These are phyloP conservation scores for Blastomyces emzantsi DNA, from an alignment of 2,329 filamentous ascomycete species.

Conservation along the genomic window DNA sequence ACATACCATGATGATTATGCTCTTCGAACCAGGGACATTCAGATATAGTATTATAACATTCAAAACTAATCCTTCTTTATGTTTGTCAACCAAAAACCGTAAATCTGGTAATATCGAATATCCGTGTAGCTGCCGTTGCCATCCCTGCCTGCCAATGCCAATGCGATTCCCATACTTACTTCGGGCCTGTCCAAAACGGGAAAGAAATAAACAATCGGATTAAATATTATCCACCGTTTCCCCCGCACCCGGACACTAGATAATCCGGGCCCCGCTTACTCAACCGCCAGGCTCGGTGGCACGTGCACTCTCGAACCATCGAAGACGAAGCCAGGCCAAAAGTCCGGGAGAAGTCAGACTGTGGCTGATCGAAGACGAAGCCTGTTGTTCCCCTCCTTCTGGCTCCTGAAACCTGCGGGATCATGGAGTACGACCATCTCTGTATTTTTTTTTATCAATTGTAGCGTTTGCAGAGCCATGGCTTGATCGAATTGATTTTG, in stretches of 20 bases:
- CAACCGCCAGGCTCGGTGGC: constrained; percentile 2
- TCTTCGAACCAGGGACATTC: neutral
- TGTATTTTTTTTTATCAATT: neutral
- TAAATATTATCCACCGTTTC: constrained; percentile 8
- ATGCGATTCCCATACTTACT: no score
- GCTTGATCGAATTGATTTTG: neutral
- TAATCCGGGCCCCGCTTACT: constrained; percentile 8
- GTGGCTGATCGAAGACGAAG: neutral
- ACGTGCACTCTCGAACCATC: constrained; percentile 8
- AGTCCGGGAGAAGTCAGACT: neutral
- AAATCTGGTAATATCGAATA: neutral
- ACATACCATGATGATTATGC: constrained; percentile 4
- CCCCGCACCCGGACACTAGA: constrained; percentile 4
- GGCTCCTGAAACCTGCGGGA: neutral
- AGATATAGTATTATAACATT: neutral
- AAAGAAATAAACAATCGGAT: constrained; percentile 16
- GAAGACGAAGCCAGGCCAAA: neutral
- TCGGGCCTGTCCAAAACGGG: constrained; percentile 8
- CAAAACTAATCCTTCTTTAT: neutral
- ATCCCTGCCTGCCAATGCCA: no score
- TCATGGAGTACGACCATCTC: neutral
- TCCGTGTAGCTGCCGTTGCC: neutral
- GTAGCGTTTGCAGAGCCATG: neutral
- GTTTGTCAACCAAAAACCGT: neutral
- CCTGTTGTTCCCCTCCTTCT: neutral